Percentiles rank a stretch among this genome's conserved stretches.
These are phyloP conservation scores for Multifurca ochricompacta DNA, from an alignment of 768 basidiomycete species.

Conservation along the genomic window DNA sequence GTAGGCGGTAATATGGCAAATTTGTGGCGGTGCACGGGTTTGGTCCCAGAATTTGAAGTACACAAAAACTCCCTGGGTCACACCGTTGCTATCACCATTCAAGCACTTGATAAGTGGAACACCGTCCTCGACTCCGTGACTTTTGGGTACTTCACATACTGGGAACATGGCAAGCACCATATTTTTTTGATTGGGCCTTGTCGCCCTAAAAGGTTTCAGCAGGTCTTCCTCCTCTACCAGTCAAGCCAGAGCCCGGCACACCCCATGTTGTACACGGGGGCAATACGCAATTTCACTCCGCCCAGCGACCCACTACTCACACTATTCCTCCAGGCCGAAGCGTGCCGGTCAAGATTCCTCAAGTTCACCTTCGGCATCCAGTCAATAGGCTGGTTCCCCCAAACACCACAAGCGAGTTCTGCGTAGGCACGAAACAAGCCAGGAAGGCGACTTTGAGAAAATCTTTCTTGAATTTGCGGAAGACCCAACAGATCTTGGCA, in stretches of 20 bases:
- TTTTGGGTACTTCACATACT: slow-evolving; percentile 68
- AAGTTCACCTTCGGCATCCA: neutral
- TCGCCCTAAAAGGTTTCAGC: neutral
- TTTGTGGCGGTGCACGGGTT: slow-evolving; percentile 57
- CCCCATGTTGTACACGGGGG: neutral
- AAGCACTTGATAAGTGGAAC: slow-evolving; percentile 50
- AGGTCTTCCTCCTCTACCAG: neutral
- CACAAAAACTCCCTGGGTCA: slow-evolving; percentile 30
- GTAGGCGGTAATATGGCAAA: slow-evolving; percentile 40
- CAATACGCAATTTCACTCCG: neutral
- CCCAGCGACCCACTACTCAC: neutral
- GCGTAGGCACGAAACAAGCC: slow-evolving; percentile 24
- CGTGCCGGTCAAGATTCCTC: neutral
- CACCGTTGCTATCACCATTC: slow-evolving; percentile 50
- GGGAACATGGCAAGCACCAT: slow-evolving; percentile 34
- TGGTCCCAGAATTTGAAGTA: slow-evolving; percentile 47
- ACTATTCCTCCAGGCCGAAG: neutral
- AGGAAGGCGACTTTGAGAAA: slow-evolving; percentile 35
- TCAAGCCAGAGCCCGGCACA: neutral
- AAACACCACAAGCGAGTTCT: neutral
- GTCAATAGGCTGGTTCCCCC: neutral
- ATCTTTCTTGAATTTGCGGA: slow-evolving; percentile 56
- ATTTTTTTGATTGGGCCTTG: neutral
- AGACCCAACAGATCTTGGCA: slow-evolving; percentile 47
- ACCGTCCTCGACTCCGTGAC: slow-evolving; percentile 53